Base-by-base conservation (phyloP, 768 basidiomycete genomes). In the Amanita thiersii region DNA sequence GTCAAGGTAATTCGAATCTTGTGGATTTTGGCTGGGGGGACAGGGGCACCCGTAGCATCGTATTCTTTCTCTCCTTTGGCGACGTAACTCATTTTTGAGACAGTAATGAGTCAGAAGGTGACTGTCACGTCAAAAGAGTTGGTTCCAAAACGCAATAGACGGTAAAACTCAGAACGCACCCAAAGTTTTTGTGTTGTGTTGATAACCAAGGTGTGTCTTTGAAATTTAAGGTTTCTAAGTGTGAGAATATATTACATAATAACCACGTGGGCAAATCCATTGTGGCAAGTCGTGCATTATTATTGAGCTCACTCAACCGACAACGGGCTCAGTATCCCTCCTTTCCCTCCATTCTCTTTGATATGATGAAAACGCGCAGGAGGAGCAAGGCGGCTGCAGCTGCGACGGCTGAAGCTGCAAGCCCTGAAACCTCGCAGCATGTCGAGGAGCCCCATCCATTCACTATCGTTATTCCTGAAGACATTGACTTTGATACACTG, bases 1-100 rank as follows among this genome's bases (percentile, higher is more conserved):
- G 96, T 98, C 64, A 99, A 75, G 51, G 96, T 98, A 73, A 99
- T 99, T 50, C 96, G 75, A 65, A 98, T 98, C 79, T 97, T 97
- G 81, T 98, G 94, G 63, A 90, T 79, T 69, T 97, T 93, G 61
- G 88, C 85, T 51, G 78, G 70, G 57, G 86, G 83, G 48, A 91
- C 79, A 40, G 75, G 76, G 50, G 85, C 84, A 56, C 89, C 89
- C 36, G 86, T 83, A 47, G 89, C 91, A 53, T 97, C 96, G 74
- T 91, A 92, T 64, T 96, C 92, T 66, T 97, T 92, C 66, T 92
- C 90, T 65, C 84, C 86, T 80, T 91, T 91, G 75, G 89, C 87
- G 88, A 90, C 90, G 86, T 93, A 90, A 87, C 86, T 89, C 89
- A 90, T 90, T 68, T 61, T 84, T 51, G 45, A 56, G 51, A 15